phyloP scores from a whole-genome alignment of 306 rosid genomes.

The Acacia acuminata region DNA sequence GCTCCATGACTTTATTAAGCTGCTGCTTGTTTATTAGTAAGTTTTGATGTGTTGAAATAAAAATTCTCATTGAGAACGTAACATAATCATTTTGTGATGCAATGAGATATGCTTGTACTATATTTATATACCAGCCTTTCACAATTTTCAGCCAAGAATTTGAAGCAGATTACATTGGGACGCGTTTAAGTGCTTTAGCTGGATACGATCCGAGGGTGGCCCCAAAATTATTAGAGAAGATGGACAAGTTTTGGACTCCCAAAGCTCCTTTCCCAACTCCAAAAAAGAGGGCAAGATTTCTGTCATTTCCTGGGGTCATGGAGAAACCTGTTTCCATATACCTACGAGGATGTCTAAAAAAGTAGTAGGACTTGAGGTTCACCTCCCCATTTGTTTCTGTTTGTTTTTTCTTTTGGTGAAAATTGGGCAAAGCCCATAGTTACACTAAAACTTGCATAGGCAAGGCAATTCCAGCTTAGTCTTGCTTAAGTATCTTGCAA shows the following conservation, averaged over 20 bases:
- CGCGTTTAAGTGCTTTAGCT: constrained; percentile 63
- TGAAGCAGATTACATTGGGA: constrained; percentile 83
- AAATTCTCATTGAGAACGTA: neutral
- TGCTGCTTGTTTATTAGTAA: neutral
- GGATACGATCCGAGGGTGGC: constrained; percentile 76
- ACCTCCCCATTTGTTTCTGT: neutral
- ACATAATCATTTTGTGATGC: neutral
- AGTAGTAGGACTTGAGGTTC: constrained; percentile 35
- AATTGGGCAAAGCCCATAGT: too few species aligned
- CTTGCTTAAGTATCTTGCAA: too few species aligned
- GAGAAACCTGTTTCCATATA: constrained; percentile 52
- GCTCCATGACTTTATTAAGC: neutral
- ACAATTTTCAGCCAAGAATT: constrained; percentile 56
- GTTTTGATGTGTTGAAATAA: neutral
- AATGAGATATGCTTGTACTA: neutral
- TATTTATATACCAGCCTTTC: neutral
- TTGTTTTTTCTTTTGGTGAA: too few species aligned
- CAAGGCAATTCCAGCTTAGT: too few species aligned
- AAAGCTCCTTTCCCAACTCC: constrained; percentile 60
- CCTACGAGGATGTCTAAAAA: constrained; percentile 33
- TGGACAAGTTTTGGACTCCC: constrained; percentile 32
- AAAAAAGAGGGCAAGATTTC: constrained; percentile 53
- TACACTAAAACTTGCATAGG: too few species aligned
- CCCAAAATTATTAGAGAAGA: constrained; percentile 52
- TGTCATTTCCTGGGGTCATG: constrained; percentile 60